Conservation (phyloP, 306 rosid species). For the Dryas alaskensis region DNA sequence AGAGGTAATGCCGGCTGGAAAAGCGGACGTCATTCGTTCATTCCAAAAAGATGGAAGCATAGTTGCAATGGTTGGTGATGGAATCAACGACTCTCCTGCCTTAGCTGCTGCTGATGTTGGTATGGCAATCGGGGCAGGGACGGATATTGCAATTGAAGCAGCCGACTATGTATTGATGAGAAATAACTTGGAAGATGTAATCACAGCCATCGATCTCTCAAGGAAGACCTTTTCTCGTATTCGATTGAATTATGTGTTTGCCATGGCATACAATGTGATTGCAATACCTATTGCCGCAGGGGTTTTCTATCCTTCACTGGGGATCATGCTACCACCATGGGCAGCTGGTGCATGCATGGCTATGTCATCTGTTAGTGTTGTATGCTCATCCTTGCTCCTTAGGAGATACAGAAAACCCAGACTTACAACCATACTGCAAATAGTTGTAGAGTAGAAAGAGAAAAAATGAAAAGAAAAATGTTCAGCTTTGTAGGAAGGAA, state of each 20-base stretch:
- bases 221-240: slow-evolving; percentile 81
- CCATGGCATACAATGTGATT: slow-evolving; percentile 83
- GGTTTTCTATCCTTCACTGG: slow-evolving; percentile 60
- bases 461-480: background rate
- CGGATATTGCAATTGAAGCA: slow-evolving; percentile 95
- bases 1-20: slow-evolving; percentile 98
- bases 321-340: slow-evolving; percentile 90
- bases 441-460: slow-evolving; percentile 66
- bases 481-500: slow-evolving; percentile 23
- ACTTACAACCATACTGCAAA: slow-evolving; percentile 76
- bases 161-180: slow-evolving; percentile 89
- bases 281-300: slow-evolving; percentile 96
- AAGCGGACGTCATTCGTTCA: slow-evolving; percentile 70
- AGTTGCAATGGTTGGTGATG: slow-evolving; percentile 99
- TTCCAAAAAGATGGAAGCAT: slow-evolving; percentile 79
- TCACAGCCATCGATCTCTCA: slow-evolving; percentile 94
- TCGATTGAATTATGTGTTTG: slow-evolving; percentile 74
- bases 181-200: slow-evolving; percentile 90
- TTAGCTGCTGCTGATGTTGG: slow-evolving; percentile 94
- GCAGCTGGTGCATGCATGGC: slow-evolving; percentile 99
- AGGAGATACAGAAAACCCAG: slow-evolving; percentile 80
- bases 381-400: slow-evolving; percentile 86
- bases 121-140: slow-evolving; percentile 97
- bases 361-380: slow-evolving; percentile 86
- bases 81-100: slow-evolving; percentile 96